A percentile compares a stretch with the other conserved stretches of the same genome.
Conservation (phyloP, 1,284 basidiomycete species). For the Boletellus dicymbophilus region DNA sequence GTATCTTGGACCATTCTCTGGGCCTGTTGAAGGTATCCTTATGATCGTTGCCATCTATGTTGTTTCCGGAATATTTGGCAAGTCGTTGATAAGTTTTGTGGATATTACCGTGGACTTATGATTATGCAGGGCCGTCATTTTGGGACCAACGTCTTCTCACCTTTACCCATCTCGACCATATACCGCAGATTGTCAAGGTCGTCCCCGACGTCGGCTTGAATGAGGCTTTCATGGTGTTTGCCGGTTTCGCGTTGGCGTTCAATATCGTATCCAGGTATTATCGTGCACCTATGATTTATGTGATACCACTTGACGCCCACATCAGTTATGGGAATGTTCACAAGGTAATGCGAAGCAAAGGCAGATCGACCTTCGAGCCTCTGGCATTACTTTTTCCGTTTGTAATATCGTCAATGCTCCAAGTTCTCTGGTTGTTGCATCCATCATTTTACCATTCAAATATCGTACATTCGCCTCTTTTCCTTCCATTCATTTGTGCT, state of each 20-base stretch:
- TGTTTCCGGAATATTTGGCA: constrained; percentile 77
- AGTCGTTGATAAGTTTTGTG: constrained; percentile 17
- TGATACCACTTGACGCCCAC: constrained; percentile 3
- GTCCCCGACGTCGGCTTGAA: constrained; percentile 79
- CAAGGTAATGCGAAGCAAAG: constrained; percentile 41
- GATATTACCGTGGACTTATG: neutral
- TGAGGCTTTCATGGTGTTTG: constrained; percentile 87
- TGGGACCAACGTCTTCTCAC: constrained; percentile 82
- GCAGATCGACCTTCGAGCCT: constrained; percentile 52
- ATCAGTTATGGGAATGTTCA: constrained; percentile 78
- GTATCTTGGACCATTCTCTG: constrained; percentile 92
- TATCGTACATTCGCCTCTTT: constrained; percentile 64
- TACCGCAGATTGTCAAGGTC: constrained; percentile 46
- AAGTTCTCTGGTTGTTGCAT: constrained; percentile 80
- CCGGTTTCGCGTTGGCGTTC: constrained; percentile 70
- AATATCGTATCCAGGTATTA: constrained; percentile 78
- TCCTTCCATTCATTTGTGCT: constrained; percentile 86
- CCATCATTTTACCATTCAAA: constrained; percentile 56
- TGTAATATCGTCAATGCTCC: constrained; percentile 64
- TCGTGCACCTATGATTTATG: neutral
- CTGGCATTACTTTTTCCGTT: constrained; percentile 83
- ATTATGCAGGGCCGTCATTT: constrained; percentile 64
- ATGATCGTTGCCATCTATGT: constrained; percentile 82
- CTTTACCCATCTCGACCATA: constrained; percentile 55
- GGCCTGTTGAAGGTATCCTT: constrained; percentile 96